Base-by-base conservation (phyloP, 169 alveolate genomes). In the Babesia ovata region DNA sequence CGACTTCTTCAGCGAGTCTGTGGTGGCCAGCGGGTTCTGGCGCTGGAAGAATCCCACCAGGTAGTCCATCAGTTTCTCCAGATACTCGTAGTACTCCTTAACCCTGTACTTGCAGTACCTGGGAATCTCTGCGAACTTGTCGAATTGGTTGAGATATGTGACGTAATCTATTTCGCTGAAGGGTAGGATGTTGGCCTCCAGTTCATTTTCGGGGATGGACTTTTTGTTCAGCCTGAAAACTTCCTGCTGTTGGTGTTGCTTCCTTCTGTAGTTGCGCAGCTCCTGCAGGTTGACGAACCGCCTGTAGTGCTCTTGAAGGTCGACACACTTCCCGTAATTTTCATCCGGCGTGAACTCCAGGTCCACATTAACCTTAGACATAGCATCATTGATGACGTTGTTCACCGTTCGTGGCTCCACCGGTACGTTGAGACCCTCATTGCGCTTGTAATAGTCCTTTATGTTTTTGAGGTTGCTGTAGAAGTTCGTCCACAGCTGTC, bases 91-190 rank as follows among this genome's bases (percentile, higher is more conserved):
- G 61, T 92, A 92, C 46, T 85, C 91, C 63, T 49, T 67, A 56
- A 75, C 88, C 62, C 87, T 60, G 70, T 92, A 92, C 75, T 92
- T 92, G 75, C 93, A 92, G 79, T 91, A 88, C 33, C 96, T 70
- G 33, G 96, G 95, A 44, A 91, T 85, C 24, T 72, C 77, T 33
- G 73, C 76, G 62, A 92, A 92, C 46, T 90, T 73, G 48, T 91
- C 91, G 63, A 85, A 92, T 49, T 66, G 75, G 12, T 74, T 86
- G 57, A 92, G 72, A 21, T 92, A 92, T 0, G 93, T 84, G 16
- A 79, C 93, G 61, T 85, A 83, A 52, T 89, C 95, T 48, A 91
- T 86, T 63, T 88, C 95, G 33, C 72, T 76, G 52, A 91, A 91
- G n/a, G 87, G 73, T 22, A 62, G 46, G 46, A 78, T 58, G 57